Percentiles rank a stretch among this genome's conserved stretches.
phyloP scores from a whole-genome alignment of 176 grass and related monocot genomes.

The Paspalum vaginatum region DNA sequence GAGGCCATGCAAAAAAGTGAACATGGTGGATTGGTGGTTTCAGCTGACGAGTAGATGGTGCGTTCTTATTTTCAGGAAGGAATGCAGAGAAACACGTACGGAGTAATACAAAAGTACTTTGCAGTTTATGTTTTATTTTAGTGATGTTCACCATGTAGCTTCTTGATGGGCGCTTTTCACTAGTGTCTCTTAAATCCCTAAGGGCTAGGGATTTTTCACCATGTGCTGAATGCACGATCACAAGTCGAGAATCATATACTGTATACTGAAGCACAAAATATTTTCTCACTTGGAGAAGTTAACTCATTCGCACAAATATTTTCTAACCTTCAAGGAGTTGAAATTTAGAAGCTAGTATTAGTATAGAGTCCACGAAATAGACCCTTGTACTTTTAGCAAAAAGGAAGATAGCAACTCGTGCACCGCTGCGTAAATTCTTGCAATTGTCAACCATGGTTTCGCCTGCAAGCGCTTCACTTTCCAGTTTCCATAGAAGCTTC shows the following conservation, averaged over 20 bases:
- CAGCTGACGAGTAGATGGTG: background rate
- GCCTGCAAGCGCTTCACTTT: conserved; percentile 19
- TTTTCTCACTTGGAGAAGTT: background rate
- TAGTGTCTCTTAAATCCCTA: background rate
- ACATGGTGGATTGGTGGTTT: background rate
- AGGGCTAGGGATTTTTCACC: background rate
- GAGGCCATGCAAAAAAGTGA: conserved; percentile 45
- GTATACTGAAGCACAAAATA: background rate
- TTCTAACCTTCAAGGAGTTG: background rate
- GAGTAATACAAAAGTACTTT: background rate
- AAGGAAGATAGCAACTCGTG: conserved; percentile 25
- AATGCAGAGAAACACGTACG: too few relatives aligned
- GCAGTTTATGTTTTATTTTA: background rate
- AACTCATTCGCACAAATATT: background rate
- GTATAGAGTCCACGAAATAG: background rate
- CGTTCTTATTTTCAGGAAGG: background rate
- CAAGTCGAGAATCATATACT: background rate
- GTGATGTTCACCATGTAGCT: background rate
- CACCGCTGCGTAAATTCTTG: background rate
- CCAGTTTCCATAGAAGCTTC: conserved; percentile 16
- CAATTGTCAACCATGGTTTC: conserved; percentile 1
- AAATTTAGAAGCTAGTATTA: background rate
- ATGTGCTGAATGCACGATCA: conserved; percentile 2
- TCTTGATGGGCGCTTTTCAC: background rate
- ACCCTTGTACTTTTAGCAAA: background rate